Percentiles rank a stretch among this genome's conserved stretches.
Evolutionary conservation across 352 stramenopile genomes (phyloP).

Genomic region (Globisporangium cederbergense): DNA sequence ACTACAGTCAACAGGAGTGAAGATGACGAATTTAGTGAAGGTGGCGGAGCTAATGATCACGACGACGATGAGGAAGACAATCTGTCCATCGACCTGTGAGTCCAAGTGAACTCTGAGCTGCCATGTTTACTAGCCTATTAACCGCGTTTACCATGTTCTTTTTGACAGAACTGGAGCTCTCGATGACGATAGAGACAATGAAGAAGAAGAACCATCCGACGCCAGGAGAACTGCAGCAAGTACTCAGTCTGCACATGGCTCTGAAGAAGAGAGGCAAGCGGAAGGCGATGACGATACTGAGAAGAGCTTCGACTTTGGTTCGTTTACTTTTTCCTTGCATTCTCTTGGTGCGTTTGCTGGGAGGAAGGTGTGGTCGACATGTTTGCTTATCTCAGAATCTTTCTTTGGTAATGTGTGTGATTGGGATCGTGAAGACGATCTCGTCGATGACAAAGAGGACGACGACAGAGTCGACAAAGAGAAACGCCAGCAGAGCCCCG

Average conservation of each 20-base stretch:
- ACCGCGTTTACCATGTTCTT: neutral
- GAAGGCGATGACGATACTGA: neutral
- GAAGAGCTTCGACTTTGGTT: slow-evolving; percentile 57
- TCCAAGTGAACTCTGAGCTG: neutral
- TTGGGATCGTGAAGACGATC: slow-evolving; percentile 23
- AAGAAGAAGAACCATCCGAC: slow-evolving; percentile 15
- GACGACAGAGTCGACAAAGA: neutral
- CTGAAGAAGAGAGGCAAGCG: neutral
- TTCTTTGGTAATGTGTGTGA: neutral
- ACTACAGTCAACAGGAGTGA: neutral
- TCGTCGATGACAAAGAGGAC: slow-evolving; percentile 26
- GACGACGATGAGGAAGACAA: slow-evolving; percentile 25
- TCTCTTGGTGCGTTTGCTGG: no score
- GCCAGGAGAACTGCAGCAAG: neutral
- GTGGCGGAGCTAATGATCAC: neutral
- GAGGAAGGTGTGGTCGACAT: no score
- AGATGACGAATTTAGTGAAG: no score
- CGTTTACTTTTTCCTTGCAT: slow-evolving; percentile 3
- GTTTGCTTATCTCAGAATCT: no score
- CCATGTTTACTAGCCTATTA: neutral
- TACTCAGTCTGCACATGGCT: neutral
- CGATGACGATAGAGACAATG: neutral
- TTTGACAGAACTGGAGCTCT: slow-evolving; percentile 31
- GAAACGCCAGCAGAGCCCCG: neutral
- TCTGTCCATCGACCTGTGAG: slow-evolving; percentile 69